A percentile compares a stretch with the other conserved stretches of the same genome.
phyloP scores from a whole-genome alignment of 176 grass and related monocot genomes.

The Coix lacrymajobi region DNA sequence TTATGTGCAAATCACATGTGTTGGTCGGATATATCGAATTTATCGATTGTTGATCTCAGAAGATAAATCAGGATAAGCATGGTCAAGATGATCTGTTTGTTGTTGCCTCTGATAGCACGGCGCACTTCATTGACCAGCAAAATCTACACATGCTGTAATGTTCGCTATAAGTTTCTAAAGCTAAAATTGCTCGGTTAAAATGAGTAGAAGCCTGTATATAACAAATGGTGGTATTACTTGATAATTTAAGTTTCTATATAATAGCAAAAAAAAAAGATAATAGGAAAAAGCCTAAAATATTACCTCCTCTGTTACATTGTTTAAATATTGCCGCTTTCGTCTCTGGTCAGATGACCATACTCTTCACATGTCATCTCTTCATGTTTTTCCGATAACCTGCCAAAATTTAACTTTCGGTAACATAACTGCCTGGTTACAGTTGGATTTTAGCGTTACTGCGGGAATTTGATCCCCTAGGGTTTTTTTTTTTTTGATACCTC shows the following conservation, averaged over 20 bases:
- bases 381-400: neutral
- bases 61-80: constrained; percentile 7
- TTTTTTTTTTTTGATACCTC: neutral
- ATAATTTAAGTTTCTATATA: neutral
- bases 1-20: constrained; percentile 11
- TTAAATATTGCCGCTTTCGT: neutral
- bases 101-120: neutral
- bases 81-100: neutral
- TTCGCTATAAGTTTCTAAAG: neutral
- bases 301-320: neutral
- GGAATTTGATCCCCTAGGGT: neutral
- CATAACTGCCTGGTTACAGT: neutral
- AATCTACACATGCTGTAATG: neutral
- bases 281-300: neutral
- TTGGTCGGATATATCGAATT: neutral
- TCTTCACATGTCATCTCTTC: neutral
- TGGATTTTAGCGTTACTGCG: neutral
- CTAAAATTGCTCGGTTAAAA: neutral
- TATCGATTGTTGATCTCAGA: neutral
- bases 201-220: neutral
- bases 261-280: neutral
- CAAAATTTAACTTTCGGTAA: neutral
- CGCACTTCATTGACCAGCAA: neutral
- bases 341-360: neutral
- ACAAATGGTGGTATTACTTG: too few relatives aligned